Evolutionary conservation across 495 filamentous ascomycete species (phyloP).

Genomic region (Penicillium tannophilum): DNA sequence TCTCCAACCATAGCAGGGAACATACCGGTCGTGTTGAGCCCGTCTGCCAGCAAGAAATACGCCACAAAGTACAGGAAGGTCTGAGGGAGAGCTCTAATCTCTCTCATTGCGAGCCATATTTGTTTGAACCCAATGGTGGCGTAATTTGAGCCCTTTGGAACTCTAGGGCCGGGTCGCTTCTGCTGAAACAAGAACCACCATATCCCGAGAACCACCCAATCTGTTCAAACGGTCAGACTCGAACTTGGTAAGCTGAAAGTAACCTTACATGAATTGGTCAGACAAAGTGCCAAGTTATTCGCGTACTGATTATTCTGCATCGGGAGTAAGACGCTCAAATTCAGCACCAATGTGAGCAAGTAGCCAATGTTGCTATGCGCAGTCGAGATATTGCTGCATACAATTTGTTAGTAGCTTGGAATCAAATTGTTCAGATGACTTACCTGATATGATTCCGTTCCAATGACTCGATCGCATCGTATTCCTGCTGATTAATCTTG

Average conservation of each 20-base stretch:
- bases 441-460: slow-evolving; percentile 52
- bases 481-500: slow-evolving; percentile 43
- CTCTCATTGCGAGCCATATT: slow-evolving; percentile 45
- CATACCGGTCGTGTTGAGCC: slow-evolving; percentile 52
- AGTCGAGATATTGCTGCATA: slow-evolving; percentile 46
- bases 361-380: slow-evolving; percentile 56
- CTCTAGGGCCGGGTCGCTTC: slow-evolving; percentile 44
- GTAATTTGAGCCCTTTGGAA: slow-evolving; percentile 50
- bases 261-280: slow-evolving; percentile 46
- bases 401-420: background rate
- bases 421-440: background rate
- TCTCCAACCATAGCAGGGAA: background rate
- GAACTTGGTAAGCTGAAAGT: no score
- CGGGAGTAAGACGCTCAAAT: slow-evolving; percentile 48
- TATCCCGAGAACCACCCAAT: slow-evolving; percentile 52
- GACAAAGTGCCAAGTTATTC: slow-evolving; percentile 49
- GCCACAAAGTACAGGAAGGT: slow-evolving; percentile 49
- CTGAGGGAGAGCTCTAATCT: slow-evolving; percentile 46
- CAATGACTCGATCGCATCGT: slow-evolving; percentile 50
- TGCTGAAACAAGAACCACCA: slow-evolving; percentile 58
- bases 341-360: slow-evolving; percentile 45
- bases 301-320: slow-evolving; percentile 42
- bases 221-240: slow-evolving; percentile 16
- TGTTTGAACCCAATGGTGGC: slow-evolving; percentile 51
- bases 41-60: slow-evolving; percentile 53